Base-by-base conservation (phyloP, 495 filamentous ascomycete genomes). In the Penicillium angulare region DNA sequence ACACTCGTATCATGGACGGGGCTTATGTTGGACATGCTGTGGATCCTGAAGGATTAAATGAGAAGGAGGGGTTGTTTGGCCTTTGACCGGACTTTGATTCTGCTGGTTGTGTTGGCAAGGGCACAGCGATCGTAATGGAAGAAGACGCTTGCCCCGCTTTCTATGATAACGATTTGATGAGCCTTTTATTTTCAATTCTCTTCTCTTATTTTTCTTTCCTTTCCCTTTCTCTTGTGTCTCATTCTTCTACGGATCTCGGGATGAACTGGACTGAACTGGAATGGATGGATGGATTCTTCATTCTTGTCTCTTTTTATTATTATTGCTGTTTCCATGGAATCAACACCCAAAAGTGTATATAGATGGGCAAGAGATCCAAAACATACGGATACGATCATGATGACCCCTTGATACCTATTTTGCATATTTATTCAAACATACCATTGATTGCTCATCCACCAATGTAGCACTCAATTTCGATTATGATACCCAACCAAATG, bases 111-210 rank as follows among this genome's bases (percentile, higher is more conserved):
- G 32, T 52, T 56, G 38, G 7, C 43, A 56, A 56, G 44, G 27
- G 32, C 20, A 33, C 16, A 12, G 15, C 10, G 46, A 45, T 49
- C 46, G 40, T 41, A 20, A 39, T 45, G 23, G 52, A 20, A 27
- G 36, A 18, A 23, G 53, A 50, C 24, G 16, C 1, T 13, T 20
- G 44, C 29, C 29, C 38, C 13, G 15, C 32, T 43, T 16, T 26
- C n/a, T 29, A 22, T 27, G 26, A 43, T 54, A 43, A 54, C 27
- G 52, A 54, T 49, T 20, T 54, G 45, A 54, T 29, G 52, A 54
- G 15, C 15, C 3, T 18, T 24, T 40, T 21, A 16, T 47, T 29
- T 27, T 15, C 8, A 13, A 23, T 23, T 20, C 15, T 38, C 15
- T 41, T 41, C 21, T 43, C 15, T 3, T 15, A 3, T 22, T 26